Evolutionary conservation across 78 protist species (phyloP), one percentile per base, ranked within the genome.

Genomic region (Parvularia atlantis): DNA sequence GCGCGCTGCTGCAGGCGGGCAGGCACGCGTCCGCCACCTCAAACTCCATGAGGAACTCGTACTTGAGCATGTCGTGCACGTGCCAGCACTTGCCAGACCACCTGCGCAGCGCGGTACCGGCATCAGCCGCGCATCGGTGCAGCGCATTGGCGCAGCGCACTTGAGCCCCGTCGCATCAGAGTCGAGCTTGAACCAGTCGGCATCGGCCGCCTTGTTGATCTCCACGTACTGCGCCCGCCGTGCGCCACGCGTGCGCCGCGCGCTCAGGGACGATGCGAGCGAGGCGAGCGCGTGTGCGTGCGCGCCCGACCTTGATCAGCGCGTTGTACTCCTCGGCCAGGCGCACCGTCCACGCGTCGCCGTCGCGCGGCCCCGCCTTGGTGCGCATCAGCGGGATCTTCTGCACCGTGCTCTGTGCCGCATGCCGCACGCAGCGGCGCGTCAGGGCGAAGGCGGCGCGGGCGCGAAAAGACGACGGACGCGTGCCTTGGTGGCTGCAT

Each of bases 111-210:
- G 1, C 1, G 5, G 5, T 13, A n/a, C 9, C 35, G 36, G 16
- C 5, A 4, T 14, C 43, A 1, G 65, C 50, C 24, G 11, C 11
- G 7, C 7, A 11, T 44, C 11, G 7, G 24, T 44, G 24, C 50
- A 44, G 7, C 24, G 11, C 24, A 44, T 14, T 44, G 50, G 50
- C 24, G 11, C 7, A 7, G 50, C 11, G 50, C 50, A 44, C 7
- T 7, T 44, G 24, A 44, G 11, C 11, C 7, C 11, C 50, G 24
- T 44, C 50, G 50, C 28, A 46, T 41, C 75, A 0, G 89, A 68
- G 48, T 87, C 91, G 57, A 94, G 54, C 5, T 76, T 74, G 60
- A 94, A 94, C 98, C 98, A 94, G 71, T 91, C 94, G 59, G 72
- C 71, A 64, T 85, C 95, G 24, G 66, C 28, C 61, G 66, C 84